Conservation (phyloP, 345 rosid genomes). For the Rhizophora mangle region DNA sequence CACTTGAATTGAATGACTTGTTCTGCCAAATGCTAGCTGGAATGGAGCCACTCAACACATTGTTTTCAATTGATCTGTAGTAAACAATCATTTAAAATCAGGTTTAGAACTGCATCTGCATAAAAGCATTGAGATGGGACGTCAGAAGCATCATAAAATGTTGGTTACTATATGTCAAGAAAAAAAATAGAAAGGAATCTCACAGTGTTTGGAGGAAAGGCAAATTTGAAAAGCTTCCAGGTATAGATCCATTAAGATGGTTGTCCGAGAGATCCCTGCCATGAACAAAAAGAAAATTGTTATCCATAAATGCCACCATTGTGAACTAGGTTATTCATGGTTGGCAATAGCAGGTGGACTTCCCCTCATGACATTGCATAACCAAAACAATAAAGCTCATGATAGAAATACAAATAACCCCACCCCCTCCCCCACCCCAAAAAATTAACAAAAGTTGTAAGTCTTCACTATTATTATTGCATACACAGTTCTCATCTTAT, state of each 20-base stretch:
- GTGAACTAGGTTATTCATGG: neutral
- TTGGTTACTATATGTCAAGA: neutral
- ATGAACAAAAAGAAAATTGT: neutral
- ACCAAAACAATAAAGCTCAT: neutral
- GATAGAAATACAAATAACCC: neutral
- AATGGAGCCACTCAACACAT: constrained; percentile 40
- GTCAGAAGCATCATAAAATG: neutral
- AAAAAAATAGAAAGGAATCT: constrained; percentile 5
- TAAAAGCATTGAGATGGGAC: neutral
- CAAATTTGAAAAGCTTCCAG: constrained; percentile 51
- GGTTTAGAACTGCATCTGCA: neutral
- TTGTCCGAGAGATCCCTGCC: constrained; percentile 58
- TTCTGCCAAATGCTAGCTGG: constrained; percentile 46
- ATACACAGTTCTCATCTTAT: constrained; percentile 44
- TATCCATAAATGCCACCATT: neutral
- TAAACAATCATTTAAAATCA: neutral
- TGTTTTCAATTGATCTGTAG: constrained; percentile 43
- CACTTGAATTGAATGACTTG: constrained; percentile 14
- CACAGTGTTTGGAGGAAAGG: constrained; percentile 55
- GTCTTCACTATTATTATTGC: neutral
- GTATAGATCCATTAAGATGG: constrained; percentile 49
- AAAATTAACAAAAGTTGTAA: neutral
- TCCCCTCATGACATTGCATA: too few relatives aligned
- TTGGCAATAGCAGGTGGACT: neutral
- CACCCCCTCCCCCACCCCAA: neutral